A percentile compares a stretch with the other conserved stretches of the same genome.
phyloP scores from a whole-genome alignment of 2,329 filamentous ascomycete genomes.

The Fusarium goolgardi region DNA sequence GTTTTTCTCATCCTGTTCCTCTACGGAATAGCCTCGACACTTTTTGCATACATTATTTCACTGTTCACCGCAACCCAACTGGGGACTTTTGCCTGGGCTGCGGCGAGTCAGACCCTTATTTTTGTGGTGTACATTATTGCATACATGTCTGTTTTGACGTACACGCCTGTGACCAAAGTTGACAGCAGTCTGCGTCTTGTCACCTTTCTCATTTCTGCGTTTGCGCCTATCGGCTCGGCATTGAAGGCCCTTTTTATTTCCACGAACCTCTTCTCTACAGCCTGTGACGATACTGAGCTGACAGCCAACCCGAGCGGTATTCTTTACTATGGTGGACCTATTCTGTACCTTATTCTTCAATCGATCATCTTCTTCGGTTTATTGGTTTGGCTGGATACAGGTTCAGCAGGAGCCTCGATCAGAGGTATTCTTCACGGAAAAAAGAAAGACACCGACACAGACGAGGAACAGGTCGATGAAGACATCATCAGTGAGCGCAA shows the following conservation, averaged over 20 bases:
- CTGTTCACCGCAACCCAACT: slow-evolving; percentile 83
- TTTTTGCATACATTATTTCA: slow-evolving; percentile 84
- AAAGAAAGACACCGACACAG: slow-evolving; percentile 45
- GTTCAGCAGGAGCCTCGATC: slow-evolving; percentile 69
- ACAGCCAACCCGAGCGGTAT: slow-evolving; percentile 77
- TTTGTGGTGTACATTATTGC: slow-evolving; percentile 79
- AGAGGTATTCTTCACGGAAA: slow-evolving; percentile 55
- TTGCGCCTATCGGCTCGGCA: slow-evolving; percentile 82
- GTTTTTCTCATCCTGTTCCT: slow-evolving; percentile 84
- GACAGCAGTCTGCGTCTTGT: slow-evolving; percentile 75
- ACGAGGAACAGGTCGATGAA: slow-evolving; percentile 58
- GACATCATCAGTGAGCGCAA: slow-evolving; percentile 74
- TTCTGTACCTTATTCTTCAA: slow-evolving; percentile 84
- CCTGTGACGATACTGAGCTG: slow-evolving; percentile 74
- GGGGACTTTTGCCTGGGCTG: slow-evolving; percentile 84
- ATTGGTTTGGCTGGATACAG: slow-evolving; percentile 84
- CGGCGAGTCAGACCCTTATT: slow-evolving; percentile 77
- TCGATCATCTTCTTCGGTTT: slow-evolving; percentile 75
- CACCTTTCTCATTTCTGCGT: slow-evolving; percentile 78
- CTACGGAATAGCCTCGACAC: slow-evolving; percentile 81
- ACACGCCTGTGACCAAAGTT: slow-evolving; percentile 74
- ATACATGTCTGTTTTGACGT: slow-evolving; percentile 79
- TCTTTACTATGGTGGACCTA: slow-evolving; percentile 82
- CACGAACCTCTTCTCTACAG: slow-evolving; percentile 84
- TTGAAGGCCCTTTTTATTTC: slow-evolving; percentile 79